Evolutionary conservation across 169 alveolate species (phyloP).

Genomic region (Plasmodium adleri): DNA sequence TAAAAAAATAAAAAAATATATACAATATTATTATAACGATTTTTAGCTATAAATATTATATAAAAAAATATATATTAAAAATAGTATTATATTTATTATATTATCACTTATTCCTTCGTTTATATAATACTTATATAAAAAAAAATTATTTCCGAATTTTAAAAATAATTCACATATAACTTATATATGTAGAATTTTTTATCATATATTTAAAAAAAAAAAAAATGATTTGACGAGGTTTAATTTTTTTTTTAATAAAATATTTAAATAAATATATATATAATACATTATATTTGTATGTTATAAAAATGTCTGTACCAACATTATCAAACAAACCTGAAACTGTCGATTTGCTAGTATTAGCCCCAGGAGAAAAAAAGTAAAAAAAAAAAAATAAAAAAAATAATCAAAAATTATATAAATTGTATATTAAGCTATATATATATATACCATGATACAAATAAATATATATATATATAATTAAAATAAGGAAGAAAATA

Average conservation of each 20-base stretch:
- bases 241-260: too few relatives aligned
- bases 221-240: neutral
- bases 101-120: too few relatives aligned
- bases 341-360: constrained; percentile 51
- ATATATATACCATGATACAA: neutral
- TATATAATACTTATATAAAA: too few relatives aligned
- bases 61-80: too few relatives aligned
- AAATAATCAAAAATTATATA: neutral
- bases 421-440: neutral
- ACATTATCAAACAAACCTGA: constrained; percentile 75
- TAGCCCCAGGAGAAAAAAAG: constrained; percentile 75
- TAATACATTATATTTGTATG: too few relatives aligned
- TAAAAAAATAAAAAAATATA: too few relatives aligned
- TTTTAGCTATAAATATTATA: too few relatives aligned
- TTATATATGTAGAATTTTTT: neutral
- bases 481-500: too few relatives aligned
- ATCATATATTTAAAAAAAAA: neutral
- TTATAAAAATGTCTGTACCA: constrained; percentile 68
- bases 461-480: neutral
- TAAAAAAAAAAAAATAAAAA: constrained; percentile 13
- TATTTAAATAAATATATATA: too few relatives aligned
- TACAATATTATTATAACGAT: too few relatives aligned
- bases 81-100: too few relatives aligned
- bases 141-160: neutral
- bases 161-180: neutral